These are phyloP conservation scores for Sisymbrium irio DNA, from an alignment of 345 rosid genomes.

Conservation along the genomic window DNA sequence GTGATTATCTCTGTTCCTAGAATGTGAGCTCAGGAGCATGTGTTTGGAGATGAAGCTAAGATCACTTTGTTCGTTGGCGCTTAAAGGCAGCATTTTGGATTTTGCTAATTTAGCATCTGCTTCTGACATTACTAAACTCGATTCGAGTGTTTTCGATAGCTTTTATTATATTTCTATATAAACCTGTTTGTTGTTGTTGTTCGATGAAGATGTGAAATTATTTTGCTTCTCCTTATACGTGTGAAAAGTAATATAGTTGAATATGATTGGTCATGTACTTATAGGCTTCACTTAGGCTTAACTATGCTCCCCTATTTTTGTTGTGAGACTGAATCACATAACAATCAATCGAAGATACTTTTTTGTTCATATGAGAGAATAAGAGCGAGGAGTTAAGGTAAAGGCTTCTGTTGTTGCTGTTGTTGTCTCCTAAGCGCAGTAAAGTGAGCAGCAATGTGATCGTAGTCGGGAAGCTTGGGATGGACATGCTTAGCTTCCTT, in stretches of 20 bases:
- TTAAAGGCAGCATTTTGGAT: slow-evolving; percentile 8
- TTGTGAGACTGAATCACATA: neutral
- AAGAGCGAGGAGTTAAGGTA: slow-evolving; percentile 6
- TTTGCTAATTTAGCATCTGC: neutral
- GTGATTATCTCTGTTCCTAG: slow-evolving; percentile 16
- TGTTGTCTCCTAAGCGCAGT: slow-evolving; percentile 54
- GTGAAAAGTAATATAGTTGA: neutral
- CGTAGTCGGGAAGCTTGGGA: slow-evolving; percentile 77
- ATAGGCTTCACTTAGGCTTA: neutral
- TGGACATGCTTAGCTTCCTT: slow-evolving; percentile 57
- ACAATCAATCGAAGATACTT: neutral
- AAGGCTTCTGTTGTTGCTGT: slow-evolving; percentile 8
- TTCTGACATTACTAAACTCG: neutral
- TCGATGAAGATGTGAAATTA: no score
- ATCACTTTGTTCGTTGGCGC: neutral
- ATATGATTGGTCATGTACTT: neutral
- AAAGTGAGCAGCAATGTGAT: slow-evolving; percentile 64
- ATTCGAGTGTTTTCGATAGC: neutral
- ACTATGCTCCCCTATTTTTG: neutral
- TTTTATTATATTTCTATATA: no score
- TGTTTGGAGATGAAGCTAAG: slow-evolving; percentile 10
- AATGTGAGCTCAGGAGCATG: slow-evolving; percentile 28
- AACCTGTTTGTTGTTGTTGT: no score
- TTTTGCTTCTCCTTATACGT: no score
- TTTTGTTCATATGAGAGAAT: neutral